phyloP scores from a whole-genome alignment of 1,284 basidiomycete species.

The Fomitiporia mediterranea region DNA sequence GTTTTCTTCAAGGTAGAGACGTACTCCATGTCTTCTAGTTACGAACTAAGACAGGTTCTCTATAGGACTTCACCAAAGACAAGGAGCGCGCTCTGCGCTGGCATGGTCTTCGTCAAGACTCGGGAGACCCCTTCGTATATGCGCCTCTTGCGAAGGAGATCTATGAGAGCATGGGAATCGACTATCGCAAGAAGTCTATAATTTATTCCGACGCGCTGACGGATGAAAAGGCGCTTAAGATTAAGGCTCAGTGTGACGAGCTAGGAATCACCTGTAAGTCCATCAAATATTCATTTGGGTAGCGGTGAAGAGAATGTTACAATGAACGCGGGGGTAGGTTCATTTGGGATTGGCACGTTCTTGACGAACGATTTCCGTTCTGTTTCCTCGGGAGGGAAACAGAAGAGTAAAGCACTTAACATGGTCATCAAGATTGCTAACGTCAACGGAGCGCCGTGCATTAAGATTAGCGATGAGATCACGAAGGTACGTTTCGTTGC shows the following conservation, averaged over 20 bases:
- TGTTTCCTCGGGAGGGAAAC: constrained; percentile 45
- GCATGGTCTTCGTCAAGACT: constrained; percentile 87
- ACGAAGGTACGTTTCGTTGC: constrained; percentile 66
- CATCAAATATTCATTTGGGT: no score
- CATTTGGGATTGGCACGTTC: constrained; percentile 90
- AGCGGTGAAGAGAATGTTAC: no score
- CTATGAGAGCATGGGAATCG: constrained; percentile 64
- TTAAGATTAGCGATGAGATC: constrained; percentile 91
- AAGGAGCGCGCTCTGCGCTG: constrained; percentile 63
- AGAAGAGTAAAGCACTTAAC: constrained; percentile 78
- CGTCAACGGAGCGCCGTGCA: constrained; percentile 69
- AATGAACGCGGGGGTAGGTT: no score
- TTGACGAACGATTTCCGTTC: constrained; percentile 84
- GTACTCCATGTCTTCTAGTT: no score
- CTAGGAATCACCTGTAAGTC: constrained; percentile 68
- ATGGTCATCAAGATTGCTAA: constrained; percentile 89
- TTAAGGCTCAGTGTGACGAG: constrained; percentile 70
- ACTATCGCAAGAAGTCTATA: constrained; percentile 62
- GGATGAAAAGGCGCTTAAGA: constrained; percentile 61
- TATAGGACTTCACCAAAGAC: constrained; percentile 58
- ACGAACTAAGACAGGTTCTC: background rate
- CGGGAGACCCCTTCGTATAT: constrained; percentile 80
- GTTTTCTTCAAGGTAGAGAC: constrained; percentile 70
- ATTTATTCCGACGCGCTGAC: constrained; percentile 82
- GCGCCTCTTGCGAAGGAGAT: constrained; percentile 66